Base-by-base conservation (phyloP, 2,329 filamentous ascomycete species). In the Hypoxylon sp. region DNA sequence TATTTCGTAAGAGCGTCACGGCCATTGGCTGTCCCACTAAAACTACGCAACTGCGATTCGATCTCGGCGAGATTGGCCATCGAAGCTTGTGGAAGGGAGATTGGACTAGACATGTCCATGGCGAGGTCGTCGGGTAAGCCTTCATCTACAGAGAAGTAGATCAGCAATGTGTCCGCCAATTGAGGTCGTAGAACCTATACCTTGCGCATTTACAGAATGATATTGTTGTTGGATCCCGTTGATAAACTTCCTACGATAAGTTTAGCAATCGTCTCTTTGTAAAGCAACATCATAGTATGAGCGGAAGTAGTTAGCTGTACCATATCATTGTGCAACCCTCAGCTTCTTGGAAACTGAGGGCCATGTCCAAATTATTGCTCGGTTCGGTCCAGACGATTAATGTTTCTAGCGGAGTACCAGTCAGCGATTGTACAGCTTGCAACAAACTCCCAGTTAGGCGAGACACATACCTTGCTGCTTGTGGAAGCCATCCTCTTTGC, bases 301-400 rank as follows among this genome's bases (percentile, higher is more conserved):
- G 23, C 13, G 19, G 9, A 7, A n/a, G 25, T 37, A 53, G 55
- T 40, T 46, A 58, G 45, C 76, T 70, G 66, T 74, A 95, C 94
- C 94, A 99, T 71, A 99, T 96, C 57, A 86, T 80, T 13, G 89
- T 84, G 73, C 94, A 99, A 34, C 93, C 94, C 62, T 97, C 94
- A 2, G 92, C 88, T 75, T 99, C 94, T 72, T 99, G 94, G 67
- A 99, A 99, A 70, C 92, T 97, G 58, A 99, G 81, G 31, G 94
- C 94, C 94, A 99, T 97, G 69, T 99, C 94, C 47, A 92, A 86
- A 51, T 89, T 89, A 74, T 87, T 94, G 52, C 70, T 73, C 3
- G 86, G 83, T 69, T 97, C 94, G 27, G 93, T 97, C 94, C 94
- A 99, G 55, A 99, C 92, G 57, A 99, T 97, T 55, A 99, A 83